Evolutionary conservation across 106 monocot species (phyloP).

Genomic region (Dendrobium chrysotoxum): DNA sequence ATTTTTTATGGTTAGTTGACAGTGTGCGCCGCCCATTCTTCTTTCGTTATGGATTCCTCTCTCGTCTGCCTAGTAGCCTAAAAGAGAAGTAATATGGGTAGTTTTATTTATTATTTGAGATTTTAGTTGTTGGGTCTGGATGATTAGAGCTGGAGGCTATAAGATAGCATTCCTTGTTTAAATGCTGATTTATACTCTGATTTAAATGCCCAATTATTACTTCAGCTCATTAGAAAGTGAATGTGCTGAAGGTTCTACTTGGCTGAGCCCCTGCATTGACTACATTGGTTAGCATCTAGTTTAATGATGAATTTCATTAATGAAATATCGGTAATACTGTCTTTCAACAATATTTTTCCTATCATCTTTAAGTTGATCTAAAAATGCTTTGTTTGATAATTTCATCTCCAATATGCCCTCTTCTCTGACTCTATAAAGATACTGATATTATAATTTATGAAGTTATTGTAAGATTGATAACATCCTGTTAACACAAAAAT

Average conservation of each 20-base stretch:
- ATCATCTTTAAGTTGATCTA: neutral
- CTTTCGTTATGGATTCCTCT: neutral
- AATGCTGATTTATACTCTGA: neutral
- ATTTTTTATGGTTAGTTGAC: neutral
- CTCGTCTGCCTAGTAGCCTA: neutral
- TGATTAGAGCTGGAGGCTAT: neutral
- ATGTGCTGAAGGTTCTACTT: neutral
- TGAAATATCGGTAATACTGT: neutral
- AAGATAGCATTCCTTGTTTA: neutral
- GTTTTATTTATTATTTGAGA: neutral
- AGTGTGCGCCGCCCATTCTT: neutral
- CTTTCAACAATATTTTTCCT: too few relatives aligned
- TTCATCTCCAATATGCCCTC: neutral
- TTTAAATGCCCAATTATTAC: neutral
- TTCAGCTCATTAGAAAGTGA: neutral
- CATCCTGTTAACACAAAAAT: too few relatives aligned
- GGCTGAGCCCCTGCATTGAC: too few relatives aligned
- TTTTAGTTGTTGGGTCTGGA: neutral
- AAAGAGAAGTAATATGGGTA: neutral
- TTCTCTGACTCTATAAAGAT: neutral
- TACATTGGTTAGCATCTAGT: too few relatives aligned
- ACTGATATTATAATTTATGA: neutral
- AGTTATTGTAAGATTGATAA: too few relatives aligned
- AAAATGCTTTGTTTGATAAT: neutral
- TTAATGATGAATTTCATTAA: neutral